Evolutionary conservation across 768 basidiomycete species (phyloP), one percentile per base, ranked within the genome.

Genomic region (Ramaria rubella): DNA sequence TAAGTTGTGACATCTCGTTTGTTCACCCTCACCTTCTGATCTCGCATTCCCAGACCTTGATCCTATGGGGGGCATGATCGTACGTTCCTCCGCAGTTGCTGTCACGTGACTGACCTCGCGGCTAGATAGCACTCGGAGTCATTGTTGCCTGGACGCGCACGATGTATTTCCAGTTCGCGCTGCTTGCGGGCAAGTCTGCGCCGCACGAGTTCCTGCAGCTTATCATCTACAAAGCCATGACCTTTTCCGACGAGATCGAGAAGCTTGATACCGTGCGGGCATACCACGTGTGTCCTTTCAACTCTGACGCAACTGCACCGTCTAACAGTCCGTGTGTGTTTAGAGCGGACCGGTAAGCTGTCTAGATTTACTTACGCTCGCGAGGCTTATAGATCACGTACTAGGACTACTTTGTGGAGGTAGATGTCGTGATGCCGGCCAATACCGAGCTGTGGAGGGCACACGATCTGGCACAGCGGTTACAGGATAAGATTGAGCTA

Each of bases 361-460:
- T 59, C 44, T 30, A 33, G 5, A 52, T 24, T 52, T 17, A 12
- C n/a, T 14, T 51, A 11, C 27, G 49, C 49, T 27, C 12, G 26
- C 33, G 11, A 27, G 12, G 11, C n/a, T n/a, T n/a, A 9, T 21
- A 40, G 14, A 50, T 33, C 15, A 30, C 36, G 19, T 42, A 29
- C 4, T 63, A 88, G 86, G 81, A 91, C 58, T 95, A 93, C 66
- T 90, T 94, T 66, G 94, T 97, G 44, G 96, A 98, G 70, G 78
- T 98, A 14, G 96, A 99, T 68, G 81, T 97, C 45, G 94, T 97
- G 42, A 90, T 97, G 86, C 80, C 85, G 59, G 86, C 86, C 9
- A 82, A 82, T 57, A 96, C 93, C 24, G 90, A 93, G 0, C 73
- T 98, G 1, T 90, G 87, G 85, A 86, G 85, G 68, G 90, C 91